A percentile compares a stretch with the other conserved stretches of the same genome.
Conservation (phyloP, 371 early-diverging fungal species). For the Phascolomyces articulosus region DNA sequence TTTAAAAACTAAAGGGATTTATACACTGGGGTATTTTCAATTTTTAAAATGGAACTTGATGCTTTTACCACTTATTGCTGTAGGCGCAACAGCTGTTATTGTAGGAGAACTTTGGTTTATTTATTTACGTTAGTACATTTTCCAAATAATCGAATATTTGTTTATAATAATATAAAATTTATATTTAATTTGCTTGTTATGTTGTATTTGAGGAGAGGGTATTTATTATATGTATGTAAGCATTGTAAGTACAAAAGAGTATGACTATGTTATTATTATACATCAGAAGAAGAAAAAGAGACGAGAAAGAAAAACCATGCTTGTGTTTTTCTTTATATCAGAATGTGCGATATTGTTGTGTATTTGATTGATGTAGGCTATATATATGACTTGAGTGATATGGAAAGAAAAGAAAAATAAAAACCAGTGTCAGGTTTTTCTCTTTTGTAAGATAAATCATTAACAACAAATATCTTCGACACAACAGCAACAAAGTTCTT, state of each 20-base stretch:
- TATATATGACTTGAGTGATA: too few species aligned
- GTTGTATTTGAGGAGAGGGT: too few species aligned
- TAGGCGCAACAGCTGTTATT: slow-evolving; percentile 50
- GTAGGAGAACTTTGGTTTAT: slow-evolving; percentile 50
- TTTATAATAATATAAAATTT: not conserved
- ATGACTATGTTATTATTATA: too few species aligned
- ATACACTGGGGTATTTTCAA: slow-evolving; percentile 54
- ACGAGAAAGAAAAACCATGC: too few species aligned
- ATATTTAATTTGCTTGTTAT: too few species aligned
- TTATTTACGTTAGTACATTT: slow-evolving; percentile 13
- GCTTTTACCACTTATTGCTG: slow-evolving; percentile 60
- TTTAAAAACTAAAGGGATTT: slow-evolving; percentile 57
- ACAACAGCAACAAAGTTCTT: slow-evolving; percentile 31
- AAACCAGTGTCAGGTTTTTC: not conserved
- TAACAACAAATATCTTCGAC: slow-evolving; percentile 19
- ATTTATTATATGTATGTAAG: too few species aligned
- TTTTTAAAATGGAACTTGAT: slow-evolving; percentile 67
- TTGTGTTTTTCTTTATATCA: too few species aligned
- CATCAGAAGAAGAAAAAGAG: too few species aligned
- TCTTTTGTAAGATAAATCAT: not conserved
- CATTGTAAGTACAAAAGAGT: too few species aligned
- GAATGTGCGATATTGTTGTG: too few species aligned
- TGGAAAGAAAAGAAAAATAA: too few species aligned
- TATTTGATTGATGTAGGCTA: too few species aligned
- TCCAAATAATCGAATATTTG: not conserved